Evolutionary conservation across 192 early-diverging fungal species (phyloP), one percentile per base, ranked within the genome.

Genomic region (Backusella australiensis): DNA sequence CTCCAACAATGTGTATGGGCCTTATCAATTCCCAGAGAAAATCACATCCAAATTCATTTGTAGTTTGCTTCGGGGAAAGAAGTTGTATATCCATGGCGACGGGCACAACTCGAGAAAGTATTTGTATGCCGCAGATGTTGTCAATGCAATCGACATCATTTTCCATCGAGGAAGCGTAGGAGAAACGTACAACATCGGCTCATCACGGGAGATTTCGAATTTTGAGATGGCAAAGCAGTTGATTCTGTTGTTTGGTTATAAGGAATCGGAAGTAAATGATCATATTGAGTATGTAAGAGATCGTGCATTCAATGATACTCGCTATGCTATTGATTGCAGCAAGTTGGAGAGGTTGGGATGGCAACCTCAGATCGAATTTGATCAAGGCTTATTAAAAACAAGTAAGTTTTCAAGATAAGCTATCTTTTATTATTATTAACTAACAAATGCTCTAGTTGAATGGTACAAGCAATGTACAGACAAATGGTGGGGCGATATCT

Each of bases 41-140:
- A 90, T 95, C 69, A 93, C 92, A 32, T 92, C 94, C 21, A 95
- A 94, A 80, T 94, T 95, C 71, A 90, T 94, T 12, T 91, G 89
- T 75, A 86, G 86, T 67, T 69, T 93, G n/a, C 68, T 90, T 32
- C 75, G 84, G 44, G 85, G 80, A 23, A 82, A 82, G 19, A 90
- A 89, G 78, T 84, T 85, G 63, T 90, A 84, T 78, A 85, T 95
- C 59, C 94, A 95, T 80, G 94, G 94, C 17, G 84, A 91, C 67
- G 94, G 94, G 3, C 75, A 79, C n/a, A 92, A 93, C 75, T 90
- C 89, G 9, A 80, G 94, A 34, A 92, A 90, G 67, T 95, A 94
- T 81, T 78, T 95, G 59, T 93, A 91, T 80, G 91, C 87, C 0
- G 81, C 88, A 5, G 94, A 95, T 80, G 88, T 90, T 1, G 89